Percentiles rank a stretch among this genome's conserved stretches.
Conservation (phyloP, 805 yeast genomes). For the Saccharomycopsis vini region DNA sequence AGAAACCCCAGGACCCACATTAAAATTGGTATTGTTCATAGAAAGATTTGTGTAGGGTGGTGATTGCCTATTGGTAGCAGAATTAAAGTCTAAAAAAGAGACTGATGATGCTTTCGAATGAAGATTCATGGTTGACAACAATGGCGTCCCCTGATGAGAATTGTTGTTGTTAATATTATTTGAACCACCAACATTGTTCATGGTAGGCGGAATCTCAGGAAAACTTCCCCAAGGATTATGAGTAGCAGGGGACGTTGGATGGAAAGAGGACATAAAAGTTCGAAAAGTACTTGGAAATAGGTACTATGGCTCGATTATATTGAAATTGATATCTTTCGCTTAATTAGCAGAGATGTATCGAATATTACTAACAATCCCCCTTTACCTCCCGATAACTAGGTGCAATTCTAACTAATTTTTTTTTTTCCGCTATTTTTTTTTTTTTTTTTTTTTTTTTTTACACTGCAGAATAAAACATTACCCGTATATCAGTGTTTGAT, state of each 20-base stretch:
- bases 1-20: neutral
- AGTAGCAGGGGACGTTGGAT: neutral
- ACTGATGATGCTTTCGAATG: slow-evolving; percentile 16
- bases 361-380: no score
- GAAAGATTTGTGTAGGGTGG: neutral
- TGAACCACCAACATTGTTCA: neutral
- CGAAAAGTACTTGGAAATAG: neutral
- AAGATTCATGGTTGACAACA: slow-evolving; percentile 4
- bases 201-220: neutral
- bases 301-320: neutral
- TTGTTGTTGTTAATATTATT: no score
- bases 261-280: neutral
- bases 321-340: no score
- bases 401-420: no score
- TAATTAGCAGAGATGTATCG: no score
- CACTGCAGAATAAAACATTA: no score
- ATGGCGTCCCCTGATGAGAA: no score
- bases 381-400: no score
- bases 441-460: no score
- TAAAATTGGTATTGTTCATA: slow-evolving; percentile 4
- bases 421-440: no score
- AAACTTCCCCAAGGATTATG: neutral
- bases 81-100: slow-evolving; percentile 11
- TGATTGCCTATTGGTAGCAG: neutral
- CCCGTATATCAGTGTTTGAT: no score